These are phyloP conservation scores for Penicillium sp. DNA, from an alignment of 2,329 filamentous ascomycete species.

Conservation along the genomic window DNA sequence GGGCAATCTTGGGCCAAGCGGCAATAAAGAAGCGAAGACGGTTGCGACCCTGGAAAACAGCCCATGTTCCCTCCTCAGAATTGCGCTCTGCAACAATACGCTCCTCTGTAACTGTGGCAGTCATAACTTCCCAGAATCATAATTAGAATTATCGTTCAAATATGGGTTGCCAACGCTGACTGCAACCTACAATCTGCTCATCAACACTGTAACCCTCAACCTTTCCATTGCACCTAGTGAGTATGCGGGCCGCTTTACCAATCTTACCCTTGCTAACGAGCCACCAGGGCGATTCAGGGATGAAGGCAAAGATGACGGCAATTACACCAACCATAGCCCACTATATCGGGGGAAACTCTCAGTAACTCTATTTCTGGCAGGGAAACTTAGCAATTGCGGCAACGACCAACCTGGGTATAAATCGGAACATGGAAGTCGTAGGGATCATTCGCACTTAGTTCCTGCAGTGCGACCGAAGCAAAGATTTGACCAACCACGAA, in stretches of 20 bases:
- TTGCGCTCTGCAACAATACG: slow-evolving; percentile 34
- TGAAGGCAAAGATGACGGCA: slow-evolving; percentile 42
- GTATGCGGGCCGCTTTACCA: slow-evolving; percentile 35
- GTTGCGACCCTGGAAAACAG: slow-evolving; percentile 45
- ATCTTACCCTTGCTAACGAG: slow-evolving; percentile 38
- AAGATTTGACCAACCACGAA: slow-evolving; percentile 51
- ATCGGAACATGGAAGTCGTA: slow-evolving; percentile 46
- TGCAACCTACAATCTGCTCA: slow-evolving; percentile 34
- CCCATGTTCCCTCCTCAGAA: slow-evolving; percentile 33
- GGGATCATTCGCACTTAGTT: slow-evolving; percentile 35
- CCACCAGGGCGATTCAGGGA: slow-evolving; percentile 46
- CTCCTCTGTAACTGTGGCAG: slow-evolving; percentile 39
- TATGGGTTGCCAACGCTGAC: too few species aligned
- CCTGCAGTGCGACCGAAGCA: slow-evolving; percentile 47
- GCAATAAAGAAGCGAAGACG: slow-evolving; percentile 44
- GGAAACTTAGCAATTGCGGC: background rate
- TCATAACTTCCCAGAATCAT: slow-evolving; percentile 37
- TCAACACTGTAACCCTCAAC: slow-evolving; percentile 39
- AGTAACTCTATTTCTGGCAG: background rate
- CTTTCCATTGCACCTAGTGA: slow-evolving; percentile 33
- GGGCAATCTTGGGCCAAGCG: slow-evolving; percentile 46
- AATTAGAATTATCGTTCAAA: background rate
- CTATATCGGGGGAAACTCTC: slow-evolving; percentile 22
- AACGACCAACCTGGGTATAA: slow-evolving; percentile 43
- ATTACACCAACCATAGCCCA: slow-evolving; percentile 52